phyloP scores from a whole-genome alignment of 169 alveolate species.

The Plasmodium cynomolgi region DNA sequence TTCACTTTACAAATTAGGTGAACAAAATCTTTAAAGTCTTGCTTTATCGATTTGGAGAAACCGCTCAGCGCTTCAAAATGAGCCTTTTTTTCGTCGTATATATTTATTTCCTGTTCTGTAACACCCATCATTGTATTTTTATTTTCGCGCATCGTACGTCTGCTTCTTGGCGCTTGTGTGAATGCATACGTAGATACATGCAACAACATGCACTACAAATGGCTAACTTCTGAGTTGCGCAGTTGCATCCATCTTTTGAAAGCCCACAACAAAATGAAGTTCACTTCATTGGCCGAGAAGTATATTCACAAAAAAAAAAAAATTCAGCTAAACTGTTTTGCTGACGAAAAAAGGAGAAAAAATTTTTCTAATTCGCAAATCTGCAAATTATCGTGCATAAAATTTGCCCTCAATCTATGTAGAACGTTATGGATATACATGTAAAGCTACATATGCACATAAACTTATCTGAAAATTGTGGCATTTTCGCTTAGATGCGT shows the following conservation, averaged over 20 bases:
- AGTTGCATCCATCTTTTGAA: neutral
- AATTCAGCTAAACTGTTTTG: neutral
- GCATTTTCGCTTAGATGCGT: neutral
- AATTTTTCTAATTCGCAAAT: neutral
- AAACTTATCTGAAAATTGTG: neutral
- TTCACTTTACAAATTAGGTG: constrained; percentile 65
- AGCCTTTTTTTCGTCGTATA: constrained; percentile 24
- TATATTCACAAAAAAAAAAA: neutral
- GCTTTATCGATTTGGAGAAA: neutral
- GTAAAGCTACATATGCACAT: neutral
- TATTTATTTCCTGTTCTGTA: constrained; percentile 33
- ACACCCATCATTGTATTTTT: neutral
- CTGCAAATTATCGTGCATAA: neutral
- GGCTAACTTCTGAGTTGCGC: neutral
- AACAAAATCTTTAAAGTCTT: constrained; percentile 31
- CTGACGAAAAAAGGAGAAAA: neutral
- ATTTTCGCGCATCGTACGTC: constrained; percentile 10
- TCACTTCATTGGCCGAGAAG: neutral
- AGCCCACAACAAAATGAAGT: neutral
- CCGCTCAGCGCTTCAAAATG: constrained; percentile 3
- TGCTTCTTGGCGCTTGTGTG: neutral
- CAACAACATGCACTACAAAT: neutral
- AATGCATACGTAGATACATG: neutral
- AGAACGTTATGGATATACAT: neutral
- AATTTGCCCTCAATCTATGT: neutral